These are phyloP conservation scores for Alternaria consortialis DNA, from an alignment of 2,329 filamentous ascomycete species.

Conservation along the genomic window DNA sequence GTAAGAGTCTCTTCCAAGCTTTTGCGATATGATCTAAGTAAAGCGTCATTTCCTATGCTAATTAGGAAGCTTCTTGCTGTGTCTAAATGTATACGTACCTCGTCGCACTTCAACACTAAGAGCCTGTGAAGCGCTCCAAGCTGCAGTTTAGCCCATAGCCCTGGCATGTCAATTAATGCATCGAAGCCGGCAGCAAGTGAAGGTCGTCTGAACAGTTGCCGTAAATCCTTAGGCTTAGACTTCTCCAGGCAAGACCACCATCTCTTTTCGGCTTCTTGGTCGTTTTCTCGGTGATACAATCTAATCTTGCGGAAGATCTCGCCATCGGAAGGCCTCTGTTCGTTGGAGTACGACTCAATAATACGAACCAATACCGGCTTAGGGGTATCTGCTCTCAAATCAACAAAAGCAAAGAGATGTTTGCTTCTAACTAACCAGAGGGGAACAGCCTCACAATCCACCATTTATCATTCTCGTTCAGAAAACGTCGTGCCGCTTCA, in stretches of 20 bases:
- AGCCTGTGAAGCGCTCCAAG: conserved; percentile 31
- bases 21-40: conserved; percentile 22
- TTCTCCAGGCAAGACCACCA: conserved; percentile 30
- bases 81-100: conserved; percentile 19
- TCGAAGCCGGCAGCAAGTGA: conserved; percentile 25
- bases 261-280: conserved; percentile 18
- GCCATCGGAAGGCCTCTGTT: conserved; percentile 27
- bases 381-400: conserved; percentile 13
- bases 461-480: conserved; percentile 34
- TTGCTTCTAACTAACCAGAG: conserved; percentile 15
- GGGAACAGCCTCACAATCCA: conserved; percentile 32
- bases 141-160: conserved; percentile 28
- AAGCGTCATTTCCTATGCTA: conserved; percentile 21
- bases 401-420: conserved; percentile 2
- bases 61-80: conserved; percentile 8
- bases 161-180: conserved; percentile 26
- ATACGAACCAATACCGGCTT: conserved; percentile 14
- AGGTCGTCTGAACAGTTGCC: conserved; percentile 21
- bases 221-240: conserved; percentile 27
- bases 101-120: conserved; percentile 27
- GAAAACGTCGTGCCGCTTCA: conserved; percentile 18
- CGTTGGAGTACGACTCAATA: conserved; percentile 22
- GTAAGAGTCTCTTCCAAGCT: conserved; percentile 18
- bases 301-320: conserved; percentile 32
- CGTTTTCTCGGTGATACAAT: conserved; percentile 19